These are phyloP conservation scores for Xylaria venustula DNA, from an alignment of 495 filamentous ascomycete genomes.

Conservation along the genomic window DNA sequence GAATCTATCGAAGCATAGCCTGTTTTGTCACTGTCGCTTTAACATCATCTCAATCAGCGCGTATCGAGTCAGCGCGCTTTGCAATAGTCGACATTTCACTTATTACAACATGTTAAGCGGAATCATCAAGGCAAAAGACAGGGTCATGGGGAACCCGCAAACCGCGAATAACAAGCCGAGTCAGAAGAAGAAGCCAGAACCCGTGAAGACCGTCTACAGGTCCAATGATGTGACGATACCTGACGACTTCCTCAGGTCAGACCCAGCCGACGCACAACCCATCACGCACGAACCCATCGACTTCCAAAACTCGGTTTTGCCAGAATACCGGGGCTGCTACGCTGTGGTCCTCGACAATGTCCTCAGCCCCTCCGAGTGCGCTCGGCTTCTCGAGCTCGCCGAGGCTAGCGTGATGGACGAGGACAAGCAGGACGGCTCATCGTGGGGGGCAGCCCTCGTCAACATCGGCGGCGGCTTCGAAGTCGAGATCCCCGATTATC, in stretches of 20 bases:
- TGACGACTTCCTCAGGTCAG: conserved; percentile 28
- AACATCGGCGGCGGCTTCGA: conserved; percentile 66
- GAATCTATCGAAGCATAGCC: too few relatives aligned
- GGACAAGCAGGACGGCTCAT: conserved; percentile 19
- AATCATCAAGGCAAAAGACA: conserved; percentile 3
- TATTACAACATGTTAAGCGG: background rate
- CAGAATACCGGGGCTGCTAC: conserved; percentile 53
- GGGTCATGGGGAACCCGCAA: background rate
- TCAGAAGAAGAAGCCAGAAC: background rate
- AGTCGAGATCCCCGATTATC: conserved; percentile 50
- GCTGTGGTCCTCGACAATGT: conserved; percentile 66
- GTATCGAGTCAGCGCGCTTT: too few relatives aligned
- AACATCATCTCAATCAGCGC: too few relatives aligned
- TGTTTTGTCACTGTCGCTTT: too few relatives aligned
- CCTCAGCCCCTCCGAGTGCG: conserved; percentile 60
- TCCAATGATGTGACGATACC: conserved; percentile 35
- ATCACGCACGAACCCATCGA: conserved; percentile 46
- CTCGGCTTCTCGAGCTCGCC: conserved; percentile 53
- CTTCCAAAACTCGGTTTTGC: conserved; percentile 50
- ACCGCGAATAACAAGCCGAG: background rate
- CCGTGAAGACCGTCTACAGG: conserved; percentile 22
- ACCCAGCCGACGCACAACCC: conserved; percentile 29
- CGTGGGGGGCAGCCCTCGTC: conserved; percentile 66
- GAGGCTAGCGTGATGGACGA: conserved; percentile 45
- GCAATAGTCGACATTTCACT: too few relatives aligned